Evolutionary conservation across 83 land plant genomes (phyloP), one percentile per base, ranked within the genome.

Genomic region (Larix sibirica): DNA sequence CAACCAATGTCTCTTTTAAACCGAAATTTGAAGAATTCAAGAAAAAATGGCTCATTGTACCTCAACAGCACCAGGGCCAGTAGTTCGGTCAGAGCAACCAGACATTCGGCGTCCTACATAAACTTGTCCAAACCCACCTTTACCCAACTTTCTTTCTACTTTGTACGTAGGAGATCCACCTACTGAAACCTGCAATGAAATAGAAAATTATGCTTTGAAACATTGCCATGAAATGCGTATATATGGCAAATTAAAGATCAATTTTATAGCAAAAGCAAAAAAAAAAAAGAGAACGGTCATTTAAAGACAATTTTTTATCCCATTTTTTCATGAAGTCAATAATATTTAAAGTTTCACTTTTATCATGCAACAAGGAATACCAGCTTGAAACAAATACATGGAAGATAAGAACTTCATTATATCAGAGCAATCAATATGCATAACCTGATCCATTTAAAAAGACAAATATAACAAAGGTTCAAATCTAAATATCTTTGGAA

Each of bases 121-220:
- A 28, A 96, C 98, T 92, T 96, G 98, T 13, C 98, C 98, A 91
- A 96, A 96, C 5, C 97, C 98, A 26, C 98, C 98, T 81, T 96
- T 96, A 20, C 98, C 98, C 54, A 96, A 89, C 85, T 96, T 96
- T 66, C 92, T 91, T 24, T 94, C 98, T 40, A 94, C 23, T 83
- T 86, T 91, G 83, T 94, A 96, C 14, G 88, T 81, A 63, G 97
- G 97, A 2, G 98, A 96, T 21, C 89, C 86, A 14, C 95, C 95
- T 10, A 96, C 87, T 79, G 91, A 95, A 31, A 94, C 97, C 98
- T 96, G 87, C 60, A 62, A 20, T 6, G 28, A 59, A 77, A 86
- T 33, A 70, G 13, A 50, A 24, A 56, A 21, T 59, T 23, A 21
- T 59, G 14, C 23, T 24, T 23, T 79, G 26, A 59, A 16, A 4